phyloP scores from a whole-genome alignment of 2,329 filamentous ascomycete genomes.

The Cadophora gregata region DNA sequence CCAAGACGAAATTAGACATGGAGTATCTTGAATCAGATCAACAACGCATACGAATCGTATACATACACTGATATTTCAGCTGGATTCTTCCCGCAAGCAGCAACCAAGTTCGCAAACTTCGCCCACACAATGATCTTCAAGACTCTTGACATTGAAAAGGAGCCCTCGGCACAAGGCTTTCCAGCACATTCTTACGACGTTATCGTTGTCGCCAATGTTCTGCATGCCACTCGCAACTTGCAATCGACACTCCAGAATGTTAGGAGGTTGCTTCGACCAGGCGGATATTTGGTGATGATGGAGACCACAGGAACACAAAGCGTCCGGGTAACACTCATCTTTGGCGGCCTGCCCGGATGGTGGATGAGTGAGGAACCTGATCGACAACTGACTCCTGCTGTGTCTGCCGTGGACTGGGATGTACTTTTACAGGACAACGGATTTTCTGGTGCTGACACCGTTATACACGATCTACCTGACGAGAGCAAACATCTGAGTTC shows the following conservation, averaged over 20 bases:
- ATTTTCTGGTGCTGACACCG: too few species aligned
- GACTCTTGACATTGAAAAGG: conserved; percentile 36
- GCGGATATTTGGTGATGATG: conserved; percentile 40
- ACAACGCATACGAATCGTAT: too few species aligned
- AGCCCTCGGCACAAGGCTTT: conserved; percentile 37
- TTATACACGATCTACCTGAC: too few species aligned
- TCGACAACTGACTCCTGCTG: too few species aligned
- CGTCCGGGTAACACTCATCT: too few species aligned
- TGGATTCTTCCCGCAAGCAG: conserved; percentile 43
- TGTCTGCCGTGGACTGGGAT: too few species aligned
- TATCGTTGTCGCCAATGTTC: conserved; percentile 36
- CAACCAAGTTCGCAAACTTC: conserved; percentile 34
- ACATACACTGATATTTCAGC: conserved; percentile 38
- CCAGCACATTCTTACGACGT: conserved; percentile 32
- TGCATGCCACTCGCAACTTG: conserved; percentile 39
- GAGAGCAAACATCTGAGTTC: too few species aligned
- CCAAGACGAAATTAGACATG: too few species aligned
- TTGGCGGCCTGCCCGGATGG: too few species aligned
- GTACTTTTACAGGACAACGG: too few species aligned
- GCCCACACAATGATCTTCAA: conserved; percentile 40
- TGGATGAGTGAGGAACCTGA: too few species aligned
- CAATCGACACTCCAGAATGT: conserved; percentile 38
- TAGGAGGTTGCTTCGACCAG: conserved; percentile 40
- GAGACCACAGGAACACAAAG: conserved; percentile 29
- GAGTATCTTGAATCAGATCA: too few species aligned